These are phyloP conservation scores for Vararia minispora DNA, from an alignment of 768 basidiomycete species.

Conservation along the genomic window DNA sequence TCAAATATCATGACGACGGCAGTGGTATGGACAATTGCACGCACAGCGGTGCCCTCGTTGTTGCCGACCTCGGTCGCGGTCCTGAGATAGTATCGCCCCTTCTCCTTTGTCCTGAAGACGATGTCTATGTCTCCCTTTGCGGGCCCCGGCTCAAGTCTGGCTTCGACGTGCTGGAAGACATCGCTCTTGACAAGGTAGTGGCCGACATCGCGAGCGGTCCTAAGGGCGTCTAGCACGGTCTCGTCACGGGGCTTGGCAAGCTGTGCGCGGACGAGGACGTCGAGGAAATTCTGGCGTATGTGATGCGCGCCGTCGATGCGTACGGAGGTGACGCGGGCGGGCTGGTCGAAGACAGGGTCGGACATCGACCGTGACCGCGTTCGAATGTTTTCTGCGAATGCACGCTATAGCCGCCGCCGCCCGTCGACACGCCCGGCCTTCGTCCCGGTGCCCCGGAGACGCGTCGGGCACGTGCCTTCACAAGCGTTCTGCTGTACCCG, in stretches of 20 bases:
- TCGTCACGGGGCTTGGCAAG: constrained; percentile 27
- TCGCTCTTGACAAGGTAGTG: constrained; percentile 61
- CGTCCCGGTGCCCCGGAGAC: no score
- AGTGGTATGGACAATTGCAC: constrained; percentile 24
- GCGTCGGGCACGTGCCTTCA: no score
- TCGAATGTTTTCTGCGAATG: no score
- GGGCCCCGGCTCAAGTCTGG: constrained; percentile 50
- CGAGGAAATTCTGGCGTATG: constrained; percentile 75
- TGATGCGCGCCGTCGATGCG: constrained; percentile 67
- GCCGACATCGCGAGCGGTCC: constrained; percentile 56
- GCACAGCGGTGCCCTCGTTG: constrained; percentile 84
- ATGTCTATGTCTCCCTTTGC: constrained; percentile 62
- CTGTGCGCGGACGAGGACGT: constrained; percentile 63
- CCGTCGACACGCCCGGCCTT: no score
- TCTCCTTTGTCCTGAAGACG: constrained; percentile 68
- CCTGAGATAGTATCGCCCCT: constrained; percentile 64
- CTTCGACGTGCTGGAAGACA: constrained; percentile 61
- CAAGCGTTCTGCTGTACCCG: no score
- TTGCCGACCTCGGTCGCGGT: constrained; percentile 89
- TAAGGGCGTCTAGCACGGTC: constrained; percentile 57
- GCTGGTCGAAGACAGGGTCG: constrained; percentile 51
- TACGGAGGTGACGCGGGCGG: constrained; percentile 61
- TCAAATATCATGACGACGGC: no score
- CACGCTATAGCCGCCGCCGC: no score
- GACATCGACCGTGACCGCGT: no score